phyloP scores from a whole-genome alignment of 1,284 basidiomycete genomes.

The Marasmius oreades region DNA sequence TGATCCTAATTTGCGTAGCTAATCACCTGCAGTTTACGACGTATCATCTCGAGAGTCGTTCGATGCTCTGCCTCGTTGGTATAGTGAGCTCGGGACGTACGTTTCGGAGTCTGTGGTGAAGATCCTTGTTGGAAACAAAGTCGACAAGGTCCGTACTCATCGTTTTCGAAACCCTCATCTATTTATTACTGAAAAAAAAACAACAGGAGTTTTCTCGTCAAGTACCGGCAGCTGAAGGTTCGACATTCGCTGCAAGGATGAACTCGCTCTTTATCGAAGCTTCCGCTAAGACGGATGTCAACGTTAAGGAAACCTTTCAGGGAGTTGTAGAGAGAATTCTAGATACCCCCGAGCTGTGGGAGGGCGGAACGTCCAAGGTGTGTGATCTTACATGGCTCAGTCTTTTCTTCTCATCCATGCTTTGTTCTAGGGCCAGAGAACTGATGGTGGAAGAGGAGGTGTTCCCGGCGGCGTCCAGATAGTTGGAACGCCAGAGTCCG shows the following conservation, averaged over 20 bases:
- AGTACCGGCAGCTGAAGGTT: conserved; percentile 78
- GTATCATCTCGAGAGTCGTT: conserved; percentile 90
- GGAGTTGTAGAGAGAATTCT: conserved; percentile 74
- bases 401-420: conserved; percentile 3
- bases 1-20: not conserved
- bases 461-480: conserved; percentile 43
- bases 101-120: conserved; percentile 86
- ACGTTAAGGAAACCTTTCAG: conserved; percentile 78
- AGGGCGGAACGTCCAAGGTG: conserved; percentile 19
- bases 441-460: conserved; percentile 37
- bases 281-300: conserved; percentile 83
- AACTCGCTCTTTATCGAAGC: conserved; percentile 85
- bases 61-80: conserved; percentile 91
- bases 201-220: conserved; percentile 88
- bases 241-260: conserved; percentile 79
- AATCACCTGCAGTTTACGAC: conserved; percentile 73
- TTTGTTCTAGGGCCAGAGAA: conserved; percentile 24
- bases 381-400: not conserved
- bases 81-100: conserved; percentile 92
- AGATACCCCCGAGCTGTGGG: conserved; percentile 70
- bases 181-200: not conserved
- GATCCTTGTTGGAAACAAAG: conserved; percentile 94
- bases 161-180: not conserved
- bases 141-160: conserved; percentile 71
- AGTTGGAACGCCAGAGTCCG: conserved; percentile 28